These are phyloP conservation scores for Clavulina sp. DNA, from an alignment of 768 basidiomycete genomes.

Conservation along the genomic window DNA sequence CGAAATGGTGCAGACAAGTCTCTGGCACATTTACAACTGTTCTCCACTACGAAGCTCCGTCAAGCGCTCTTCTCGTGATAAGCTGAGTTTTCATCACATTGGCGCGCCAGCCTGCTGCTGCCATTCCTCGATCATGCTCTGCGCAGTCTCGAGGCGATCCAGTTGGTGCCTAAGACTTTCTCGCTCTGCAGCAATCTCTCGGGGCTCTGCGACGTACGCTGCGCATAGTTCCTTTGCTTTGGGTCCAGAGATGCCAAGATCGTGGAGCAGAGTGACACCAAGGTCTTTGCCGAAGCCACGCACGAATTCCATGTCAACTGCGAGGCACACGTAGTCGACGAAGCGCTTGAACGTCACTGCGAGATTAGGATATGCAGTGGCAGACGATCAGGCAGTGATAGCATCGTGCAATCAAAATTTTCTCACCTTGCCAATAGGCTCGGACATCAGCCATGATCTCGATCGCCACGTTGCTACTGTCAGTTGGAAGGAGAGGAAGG, in stretches of 20 bases:
- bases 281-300: conserved; percentile 33
- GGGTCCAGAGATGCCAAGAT: conserved; percentile 19
- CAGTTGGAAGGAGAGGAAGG: conserved; percentile 3
- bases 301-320: conserved; percentile 39
- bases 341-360: conserved; percentile 45
- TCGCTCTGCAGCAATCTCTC: conserved; percentile 26
- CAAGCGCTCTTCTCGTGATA: no score
- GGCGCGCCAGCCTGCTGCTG: no score
- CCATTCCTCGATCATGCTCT: neutral
- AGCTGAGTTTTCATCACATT: no score
- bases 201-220: conserved; percentile 35
- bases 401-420: no score
- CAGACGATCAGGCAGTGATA: no score
- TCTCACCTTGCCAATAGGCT: conserved; percentile 11
- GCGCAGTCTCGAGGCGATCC: neutral
- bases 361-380: no score
- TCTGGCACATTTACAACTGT: no score
- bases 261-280: conserved; percentile 26
- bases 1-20: no score
- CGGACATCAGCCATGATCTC: conserved; percentile 11
- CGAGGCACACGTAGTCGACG: conserved; percentile 36
- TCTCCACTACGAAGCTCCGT: no score
- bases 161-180: conserved; percentile 22
- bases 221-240: conserved; percentile 31
- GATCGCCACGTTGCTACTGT: conserved; percentile 3